These are phyloP conservation scores for Drechslera avenae DNA, from an alignment of 2,329 filamentous ascomycete species.

Conservation along the genomic window DNA sequence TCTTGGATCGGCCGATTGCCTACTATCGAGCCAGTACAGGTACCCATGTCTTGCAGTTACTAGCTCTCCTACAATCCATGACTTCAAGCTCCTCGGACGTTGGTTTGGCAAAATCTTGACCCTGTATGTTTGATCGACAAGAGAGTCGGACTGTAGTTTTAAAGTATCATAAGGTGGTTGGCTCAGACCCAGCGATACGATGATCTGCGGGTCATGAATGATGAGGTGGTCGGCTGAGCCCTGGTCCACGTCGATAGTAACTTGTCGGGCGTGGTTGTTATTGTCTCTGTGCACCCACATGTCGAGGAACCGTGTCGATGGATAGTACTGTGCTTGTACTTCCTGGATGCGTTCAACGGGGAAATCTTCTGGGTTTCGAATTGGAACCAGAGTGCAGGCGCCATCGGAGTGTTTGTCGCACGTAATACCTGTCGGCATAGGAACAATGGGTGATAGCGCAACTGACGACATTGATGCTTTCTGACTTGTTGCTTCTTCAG, in stretches of 20 bases:
- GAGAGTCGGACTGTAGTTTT: neutral
- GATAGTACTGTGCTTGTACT: constrained; percentile 20
- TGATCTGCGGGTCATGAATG: constrained; percentile 16
- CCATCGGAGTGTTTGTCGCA: neutral
- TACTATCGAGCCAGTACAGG: constrained; percentile 22
- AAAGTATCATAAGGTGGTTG: constrained; percentile 3
- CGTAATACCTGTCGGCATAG: neutral
- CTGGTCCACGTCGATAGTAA: constrained; percentile 19
- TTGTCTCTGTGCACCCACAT: constrained; percentile 14
- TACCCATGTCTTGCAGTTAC: constrained; percentile 21
- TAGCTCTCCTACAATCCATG: constrained; percentile 21
- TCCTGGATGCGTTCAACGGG: constrained; percentile 17
- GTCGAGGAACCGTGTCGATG: constrained; percentile 8
- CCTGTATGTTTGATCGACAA: constrained; percentile 16
- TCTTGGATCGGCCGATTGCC: constrained; percentile 11
- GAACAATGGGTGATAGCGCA: neutral
- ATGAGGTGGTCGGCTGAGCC: constrained; percentile 22
- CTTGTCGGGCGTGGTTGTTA: constrained; percentile 7
- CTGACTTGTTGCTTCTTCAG: neutral
- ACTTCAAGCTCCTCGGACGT: neutral
- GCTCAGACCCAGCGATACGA: constrained; percentile 16
- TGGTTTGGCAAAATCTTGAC: constrained; percentile 12
- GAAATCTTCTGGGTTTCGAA: constrained; percentile 21
- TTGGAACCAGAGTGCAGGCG: constrained; percentile 2
- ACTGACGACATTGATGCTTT: neutral